Percentiles rank a stretch among this genome's conserved stretches.
phyloP scores from a whole-genome alignment of 2,329 filamentous ascomycete genomes.

The Lasiodiplodia hormozganensis region DNA sequence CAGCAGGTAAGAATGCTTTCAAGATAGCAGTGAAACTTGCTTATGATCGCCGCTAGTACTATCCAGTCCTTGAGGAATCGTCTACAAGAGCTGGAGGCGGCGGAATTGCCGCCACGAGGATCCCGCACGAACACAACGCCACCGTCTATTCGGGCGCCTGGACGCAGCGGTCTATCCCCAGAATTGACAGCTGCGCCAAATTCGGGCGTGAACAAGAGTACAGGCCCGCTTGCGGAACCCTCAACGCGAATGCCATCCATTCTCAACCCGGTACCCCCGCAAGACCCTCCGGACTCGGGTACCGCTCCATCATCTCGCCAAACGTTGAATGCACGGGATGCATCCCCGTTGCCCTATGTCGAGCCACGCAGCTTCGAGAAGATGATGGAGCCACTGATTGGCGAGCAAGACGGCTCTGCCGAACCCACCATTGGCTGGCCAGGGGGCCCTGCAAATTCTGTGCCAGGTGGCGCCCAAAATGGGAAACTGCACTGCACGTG shows the following conservation, averaged over 20 bases:
- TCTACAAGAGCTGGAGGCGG: not conserved
- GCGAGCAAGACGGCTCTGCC: not conserved
- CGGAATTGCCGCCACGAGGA: not conserved
- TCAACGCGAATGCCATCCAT: not conserved
- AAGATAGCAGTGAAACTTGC: no score
- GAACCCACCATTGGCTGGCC: not conserved
- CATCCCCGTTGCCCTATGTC: not conserved
- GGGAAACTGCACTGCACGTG: not conserved
- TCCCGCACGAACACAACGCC: not conserved
- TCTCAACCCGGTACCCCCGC: not conserved
- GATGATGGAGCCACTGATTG: not conserved
- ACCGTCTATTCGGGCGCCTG: not conserved
- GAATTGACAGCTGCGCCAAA: not conserved
- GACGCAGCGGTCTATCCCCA: not conserved
- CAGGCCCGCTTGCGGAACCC: not conserved
- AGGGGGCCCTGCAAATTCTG: not conserved
- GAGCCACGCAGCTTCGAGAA: not conserved
- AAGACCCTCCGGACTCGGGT: not conserved
- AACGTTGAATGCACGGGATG: not conserved
- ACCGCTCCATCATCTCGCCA: not conserved
- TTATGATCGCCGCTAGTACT: not conserved
- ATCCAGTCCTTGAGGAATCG: not conserved
- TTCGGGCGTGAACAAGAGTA: not conserved
- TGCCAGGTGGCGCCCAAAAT: not conserved
- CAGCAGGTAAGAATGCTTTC: not conserved